A percentile compares a stretch with the other conserved stretches of the same genome.
phyloP scores from a whole-genome alignment of 345 rosid species.

The Nephelium lappaceum region DNA sequence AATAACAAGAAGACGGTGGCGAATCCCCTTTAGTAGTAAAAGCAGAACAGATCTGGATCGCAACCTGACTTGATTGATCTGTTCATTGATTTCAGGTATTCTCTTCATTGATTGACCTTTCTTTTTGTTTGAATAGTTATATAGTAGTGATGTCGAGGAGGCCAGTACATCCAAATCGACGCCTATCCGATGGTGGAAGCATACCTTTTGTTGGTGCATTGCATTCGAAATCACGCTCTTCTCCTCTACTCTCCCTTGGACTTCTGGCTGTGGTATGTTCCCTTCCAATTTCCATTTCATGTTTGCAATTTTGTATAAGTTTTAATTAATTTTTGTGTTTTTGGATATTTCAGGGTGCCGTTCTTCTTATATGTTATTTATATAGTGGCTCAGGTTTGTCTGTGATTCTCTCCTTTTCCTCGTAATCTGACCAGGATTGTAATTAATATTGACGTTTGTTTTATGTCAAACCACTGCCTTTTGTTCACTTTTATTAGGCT shows the following conservation, averaged over 20 bases:
- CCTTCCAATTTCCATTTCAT: constrained; percentile 6
- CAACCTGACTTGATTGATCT: constrained; percentile 1
- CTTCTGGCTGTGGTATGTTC: constrained; percentile 53
- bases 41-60: constrained; percentile 34
- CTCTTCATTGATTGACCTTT: not conserved
- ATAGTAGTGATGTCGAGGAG: constrained; percentile 57
- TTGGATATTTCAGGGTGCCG: constrained; percentile 60
- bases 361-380: constrained; percentile 55
- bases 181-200: constrained; percentile 51
- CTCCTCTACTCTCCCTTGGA: constrained; percentile 49
- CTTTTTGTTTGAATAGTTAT: not conserved
- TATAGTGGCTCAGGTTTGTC: constrained; percentile 61
- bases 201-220: constrained; percentile 47
- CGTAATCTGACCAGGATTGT: not conserved
- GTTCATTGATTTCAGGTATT: constrained; percentile 24
- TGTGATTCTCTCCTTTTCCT: not conserved
- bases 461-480: not conserved
- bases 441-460: not conserved
- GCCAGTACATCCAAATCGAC: constrained; percentile 62
- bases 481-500: constrained; percentile 4
- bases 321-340: constrained; percentile 20
- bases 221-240: constrained; percentile 59
- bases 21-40: not conserved
- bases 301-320: not conserved
- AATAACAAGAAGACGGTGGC: not conserved